Evolutionary conservation across 1,284 basidiomycete genomes (phyloP).

Genomic region (Takashimella koratensis): DNA sequence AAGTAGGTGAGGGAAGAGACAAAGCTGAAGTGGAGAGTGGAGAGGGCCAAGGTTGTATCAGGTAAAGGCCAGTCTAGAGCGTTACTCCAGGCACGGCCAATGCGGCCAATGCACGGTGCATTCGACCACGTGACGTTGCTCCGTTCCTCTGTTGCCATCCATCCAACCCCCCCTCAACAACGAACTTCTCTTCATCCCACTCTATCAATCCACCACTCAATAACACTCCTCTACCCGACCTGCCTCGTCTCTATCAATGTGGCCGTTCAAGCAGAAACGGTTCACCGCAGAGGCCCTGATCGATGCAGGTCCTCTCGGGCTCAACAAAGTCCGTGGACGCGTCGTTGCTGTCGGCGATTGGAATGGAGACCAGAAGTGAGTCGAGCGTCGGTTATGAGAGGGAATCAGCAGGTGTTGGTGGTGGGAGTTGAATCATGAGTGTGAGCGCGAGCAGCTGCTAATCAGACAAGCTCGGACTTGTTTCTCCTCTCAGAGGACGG

Average conservation of each 20-base stretch:
- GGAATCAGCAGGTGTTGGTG: too few relatives aligned
- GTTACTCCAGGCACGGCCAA: too few relatives aligned
- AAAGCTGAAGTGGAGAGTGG: not conserved
- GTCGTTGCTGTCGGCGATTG: conserved; percentile 91
- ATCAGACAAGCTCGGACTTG: conserved; percentile 65
- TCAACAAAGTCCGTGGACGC: conserved; percentile 62
- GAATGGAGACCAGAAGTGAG: conserved; percentile 90
- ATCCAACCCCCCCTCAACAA: too few relatives aligned
- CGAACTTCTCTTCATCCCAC: too few relatives aligned
- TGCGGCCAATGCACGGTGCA: too few relatives aligned
- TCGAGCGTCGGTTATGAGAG: too few relatives aligned
- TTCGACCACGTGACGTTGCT: too few relatives aligned
- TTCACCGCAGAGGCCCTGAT: conserved; percentile 84
- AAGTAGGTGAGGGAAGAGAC: not conserved
- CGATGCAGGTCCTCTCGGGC: conserved; percentile 72
- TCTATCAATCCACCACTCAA: too few relatives aligned
- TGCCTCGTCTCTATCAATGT: conserved; percentile 45
- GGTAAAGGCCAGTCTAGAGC: too few relatives aligned
- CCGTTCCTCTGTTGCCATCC: too few relatives aligned
- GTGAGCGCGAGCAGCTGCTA: not conserved
- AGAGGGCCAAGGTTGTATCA: too few relatives aligned
- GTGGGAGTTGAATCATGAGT: conserved; percentile 6
- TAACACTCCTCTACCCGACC: too few relatives aligned
- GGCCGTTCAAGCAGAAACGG: conserved; percentile 78
- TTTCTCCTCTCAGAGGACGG: conserved; percentile 70